Base-by-base conservation (phyloP, 2,329 filamentous ascomycete species). In the Pseudogymnoascus sp. region DNA sequence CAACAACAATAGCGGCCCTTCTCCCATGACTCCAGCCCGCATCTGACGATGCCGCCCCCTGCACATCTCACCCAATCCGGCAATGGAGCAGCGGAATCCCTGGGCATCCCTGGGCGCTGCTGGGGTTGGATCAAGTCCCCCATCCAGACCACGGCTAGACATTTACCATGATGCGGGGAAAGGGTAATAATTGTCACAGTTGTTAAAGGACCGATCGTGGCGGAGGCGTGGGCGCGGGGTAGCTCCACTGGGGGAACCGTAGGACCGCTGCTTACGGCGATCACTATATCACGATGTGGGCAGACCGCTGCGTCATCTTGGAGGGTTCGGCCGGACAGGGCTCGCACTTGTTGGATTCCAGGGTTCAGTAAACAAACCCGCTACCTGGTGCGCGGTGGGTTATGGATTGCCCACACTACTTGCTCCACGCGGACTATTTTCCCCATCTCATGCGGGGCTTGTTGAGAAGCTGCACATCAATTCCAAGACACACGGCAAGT, bases 361-460 rank as follows among this genome's bases (percentile, higher is more conserved):
- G 46, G 46, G 46, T 56, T 56, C 28, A 56, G n/a, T 56, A 56
- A 56, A 56, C 46, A 56, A 56, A 56, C 28, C 28, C 28, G 25
- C 46, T 56, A 56, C 46, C 46, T 56, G 46, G 34, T 56, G 46
- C 46, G n/a, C 28, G 9, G 8, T 23, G 18, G 38, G 9, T 43
- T 12, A 53, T 53, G 16, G 25, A 31, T 53, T 53, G 14, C 46
- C 46, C 46, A 31, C 25, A 9, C 9, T 28, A 9, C 8, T 31
- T 31, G 8, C 46, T 28, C 23, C 25, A 14, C 3, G 5, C 25
- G 46, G 16, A n/a, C 25, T 18, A 53, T 31, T 31, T 53, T 31
- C 25, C 25, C 46, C 46, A 53, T 18, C 25, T 53, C n/a, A 16
- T 53, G 46, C 46, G 25, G 46, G 46, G 46, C 12, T 53, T 34